Evolutionary conservation across 2,329 filamentous ascomycete genomes (phyloP), one percentile per base, ranked within the genome.

Genomic region (Fusarium tricinctum): DNA sequence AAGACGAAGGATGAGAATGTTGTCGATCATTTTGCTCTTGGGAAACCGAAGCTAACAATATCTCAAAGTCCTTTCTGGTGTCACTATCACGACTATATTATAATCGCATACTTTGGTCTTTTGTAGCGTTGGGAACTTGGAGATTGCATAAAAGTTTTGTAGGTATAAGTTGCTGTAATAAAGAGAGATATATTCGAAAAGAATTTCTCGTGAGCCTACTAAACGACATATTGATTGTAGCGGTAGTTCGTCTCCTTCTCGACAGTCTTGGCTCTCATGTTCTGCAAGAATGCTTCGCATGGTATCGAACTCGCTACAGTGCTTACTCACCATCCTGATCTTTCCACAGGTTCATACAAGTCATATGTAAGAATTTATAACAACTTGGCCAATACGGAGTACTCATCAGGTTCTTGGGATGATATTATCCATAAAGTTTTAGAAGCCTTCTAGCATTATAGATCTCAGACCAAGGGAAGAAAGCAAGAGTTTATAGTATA

Each of bases 1-100:
- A 53, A 60, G 56, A 44, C 23, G 54, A 53, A 63, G 52, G 66
- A 69, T 69, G 51, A 69, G 52, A 69, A 56, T 49, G 38, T 54
- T 54, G 46, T 14, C 46, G 50, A 52, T 44, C 26, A 44, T 48
- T 42, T 63, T 44, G 48, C 58, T 51, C 35, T 51, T 47, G 63
- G 53, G 42, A 43, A 54, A 49, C 52, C 44, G 53, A 69, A 58
- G 66, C 66, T 67, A 69, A 69, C 56, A 47, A 62, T 43, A 38
- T 51, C 42, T 61, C 45, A 23, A 69, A 66, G 57, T 26, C 40
- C 57, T 30, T 40, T 44, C 28, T 57, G 35, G 39, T 55, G 33
- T 58, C 39, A 43, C 47, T 43, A 23, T 19, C 30, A 46, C 42
- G 35, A 33, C 50, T 35, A 38, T 42, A 33, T 62, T 38, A 39